Evolutionary conservation across 106 monocot genomes (phyloP), one percentile per base, ranked within the genome.

Genomic region (Platanthera guangdongensis): DNA sequence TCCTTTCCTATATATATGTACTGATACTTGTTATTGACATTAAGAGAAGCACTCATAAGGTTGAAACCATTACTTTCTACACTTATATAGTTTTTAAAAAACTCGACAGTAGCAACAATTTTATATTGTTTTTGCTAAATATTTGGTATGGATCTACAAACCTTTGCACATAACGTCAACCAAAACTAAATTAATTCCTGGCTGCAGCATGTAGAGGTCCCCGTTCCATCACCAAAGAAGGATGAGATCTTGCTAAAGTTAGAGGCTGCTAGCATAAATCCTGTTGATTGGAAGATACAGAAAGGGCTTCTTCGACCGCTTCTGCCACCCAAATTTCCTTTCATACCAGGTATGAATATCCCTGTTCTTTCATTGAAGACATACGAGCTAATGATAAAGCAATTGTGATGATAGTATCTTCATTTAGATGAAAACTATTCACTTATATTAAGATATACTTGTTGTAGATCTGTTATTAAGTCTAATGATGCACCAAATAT

Each of bases 261-360:
- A 52, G 80, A 80, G 75, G 80, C 80, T n/a, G 74, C 80, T 18
- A 69, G 75, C 68, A 75, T 80, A 74, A 80, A 80, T 74, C 80
- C 80, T 51, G 22, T 68, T 80, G 80, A 80, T 67, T 80, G 80
- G 80, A 80, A 69, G 19, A 62, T 75, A 51, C 80, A 80, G 75
- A 80, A 80, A 75, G 80, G 80, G 59, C 15, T 48, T 74, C 8
- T 80, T 8, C 67, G 80, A 21, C 80, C 80, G 6, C 18, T 80
- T 19, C n/a, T 80, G 30, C 80, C 80, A 54, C 54, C 75, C 14
- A 80, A 75, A 50, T 80, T 80, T 80, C 80, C 80, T 19, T 80
- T 68, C 7, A 75, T 80, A 54, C 80, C 80, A 75, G 80, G 80
- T 80, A 47, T 39, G 16, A 14, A 10, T 53, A 53, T 10, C 53